Conservation (phyloP, 2,329 filamentous ascomycete genomes). For the Botrytis elliptica region DNA sequence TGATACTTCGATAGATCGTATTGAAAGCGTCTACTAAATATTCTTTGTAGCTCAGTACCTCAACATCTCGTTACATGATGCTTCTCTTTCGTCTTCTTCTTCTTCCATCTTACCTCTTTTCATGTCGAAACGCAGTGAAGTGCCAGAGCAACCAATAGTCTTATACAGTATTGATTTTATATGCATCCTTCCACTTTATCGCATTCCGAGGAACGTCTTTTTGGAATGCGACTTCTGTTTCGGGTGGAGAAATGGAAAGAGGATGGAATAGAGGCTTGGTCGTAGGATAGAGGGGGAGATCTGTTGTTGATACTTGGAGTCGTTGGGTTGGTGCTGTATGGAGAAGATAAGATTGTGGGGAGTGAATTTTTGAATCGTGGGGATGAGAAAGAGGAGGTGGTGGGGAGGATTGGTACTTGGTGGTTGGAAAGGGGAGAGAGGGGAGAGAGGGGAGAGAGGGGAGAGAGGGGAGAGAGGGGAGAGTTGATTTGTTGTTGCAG, state of each 20-base stretch:
- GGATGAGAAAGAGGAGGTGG: not conserved
- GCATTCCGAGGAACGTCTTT: not conserved
- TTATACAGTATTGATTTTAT: not conserved
- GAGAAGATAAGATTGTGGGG: not conserved
- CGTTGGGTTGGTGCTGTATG: not conserved
- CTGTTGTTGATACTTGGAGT: not conserved
- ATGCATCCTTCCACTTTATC: not conserved
- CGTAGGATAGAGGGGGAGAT: not conserved
- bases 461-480: no score
- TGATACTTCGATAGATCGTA: not conserved
- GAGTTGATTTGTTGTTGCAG: no score
- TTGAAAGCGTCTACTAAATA: not conserved
- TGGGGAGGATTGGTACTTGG: no score
- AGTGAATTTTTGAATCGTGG: no score
- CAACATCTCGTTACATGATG: no score
- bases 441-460: no score
- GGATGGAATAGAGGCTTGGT: not conserved
- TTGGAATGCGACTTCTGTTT: not conserved
- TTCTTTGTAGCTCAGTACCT: not conserved
- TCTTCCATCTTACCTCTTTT: not conserved
- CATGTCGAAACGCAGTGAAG: no score
- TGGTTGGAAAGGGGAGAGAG: no score
- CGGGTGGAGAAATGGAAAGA: no score
- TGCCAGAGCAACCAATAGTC: no score
- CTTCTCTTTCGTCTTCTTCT: not conserved